Evolutionary conservation across 768 basidiomycete species (phyloP).

Genomic region (Fomitopsis serialis): DNA sequence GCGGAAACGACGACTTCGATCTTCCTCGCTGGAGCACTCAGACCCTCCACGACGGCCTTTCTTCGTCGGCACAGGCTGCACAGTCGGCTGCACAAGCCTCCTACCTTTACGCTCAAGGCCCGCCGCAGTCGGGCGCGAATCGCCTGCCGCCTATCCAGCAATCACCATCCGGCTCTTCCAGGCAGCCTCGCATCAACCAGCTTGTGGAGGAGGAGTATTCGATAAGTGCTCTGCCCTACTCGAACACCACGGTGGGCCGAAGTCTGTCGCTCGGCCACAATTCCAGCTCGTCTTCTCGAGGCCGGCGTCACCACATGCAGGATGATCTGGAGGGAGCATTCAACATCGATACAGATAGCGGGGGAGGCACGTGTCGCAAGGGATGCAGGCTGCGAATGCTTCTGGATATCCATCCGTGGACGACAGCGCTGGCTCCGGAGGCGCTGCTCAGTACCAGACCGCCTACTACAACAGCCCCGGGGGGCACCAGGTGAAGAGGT

Average conservation of each 20-base stretch:
- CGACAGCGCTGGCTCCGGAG: conserved; percentile 28
- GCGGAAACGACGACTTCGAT: conserved; percentile 79
- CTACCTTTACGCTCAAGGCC: conserved; percentile 44
- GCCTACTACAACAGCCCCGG: conserved; percentile 54
- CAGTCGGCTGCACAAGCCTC: conserved; percentile 37
- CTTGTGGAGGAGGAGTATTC: conserved; percentile 56
- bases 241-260: conserved; percentile 54
- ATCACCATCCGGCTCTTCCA: conserved; percentile 34
- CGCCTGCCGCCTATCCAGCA: conserved; percentile 50
- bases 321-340: conserved; percentile 62
- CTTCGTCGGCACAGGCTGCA: conserved; percentile 60
- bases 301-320: conserved; percentile 61
- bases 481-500: conserved; percentile 47
- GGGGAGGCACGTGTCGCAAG: conserved; percentile 33
- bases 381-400: conserved; percentile 23
- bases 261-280: conserved; percentile 61
- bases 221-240: conserved; percentile 42
- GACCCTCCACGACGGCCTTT: conserved; percentile 37
- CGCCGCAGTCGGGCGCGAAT: conserved; percentile 35
- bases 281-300: conserved; percentile 39
- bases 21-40: conserved; percentile 53
- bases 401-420: conserved; percentile 49
- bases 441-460: conserved; percentile 43
- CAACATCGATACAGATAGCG: conserved; percentile 28
- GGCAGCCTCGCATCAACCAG: conserved; percentile 62